Conservation (phyloP, 139 green algal species). For the Chlamydomonas incerta region DNA sequence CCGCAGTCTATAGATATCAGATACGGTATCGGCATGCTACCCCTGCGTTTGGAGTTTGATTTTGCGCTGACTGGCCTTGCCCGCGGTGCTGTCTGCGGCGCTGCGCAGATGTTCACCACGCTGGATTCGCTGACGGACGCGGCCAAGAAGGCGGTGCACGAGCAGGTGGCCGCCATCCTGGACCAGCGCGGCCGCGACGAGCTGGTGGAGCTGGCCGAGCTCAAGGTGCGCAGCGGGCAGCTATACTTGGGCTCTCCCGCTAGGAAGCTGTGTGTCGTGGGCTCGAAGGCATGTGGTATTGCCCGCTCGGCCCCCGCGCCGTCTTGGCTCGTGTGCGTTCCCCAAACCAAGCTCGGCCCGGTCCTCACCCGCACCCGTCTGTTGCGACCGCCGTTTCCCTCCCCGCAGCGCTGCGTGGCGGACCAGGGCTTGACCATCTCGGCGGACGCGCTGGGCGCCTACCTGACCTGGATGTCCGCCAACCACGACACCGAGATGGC, state of each 20-base stretch:
- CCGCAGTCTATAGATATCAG: no score
- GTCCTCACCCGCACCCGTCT: background rate
- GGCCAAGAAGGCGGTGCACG: conserved; percentile 7
- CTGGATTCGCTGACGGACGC: conserved; percentile 5
- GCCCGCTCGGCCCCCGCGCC: no score
- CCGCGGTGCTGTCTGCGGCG: no score
- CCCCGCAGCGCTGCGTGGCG: conserved; percentile 4
- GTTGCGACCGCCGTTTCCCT: background rate
- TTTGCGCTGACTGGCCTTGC: no score
- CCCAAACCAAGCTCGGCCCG: no score
- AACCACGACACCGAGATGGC: conserved; percentile 22
- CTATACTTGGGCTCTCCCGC: no score
- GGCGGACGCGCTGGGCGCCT: background rate
- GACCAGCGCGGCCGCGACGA: conserved; percentile 31
- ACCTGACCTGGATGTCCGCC: conserved; percentile 15
- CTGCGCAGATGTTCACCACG: conserved; percentile 2
- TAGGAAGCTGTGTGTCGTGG: no score
- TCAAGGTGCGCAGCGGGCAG: conserved; percentile 44
- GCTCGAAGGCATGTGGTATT: no score
- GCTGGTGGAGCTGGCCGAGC: conserved; percentile 21
- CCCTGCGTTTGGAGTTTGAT: background rate
- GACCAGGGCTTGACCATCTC: conserved; percentile 8
- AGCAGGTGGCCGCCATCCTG: conserved; percentile 9
- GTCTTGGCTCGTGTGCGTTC: no score
- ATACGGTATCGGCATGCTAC: no score